Evolutionary conservation across 495 filamentous ascomycete genomes (phyloP), one percentile per base, ranked within the genome.

Genomic region (Aspergillus campestris): DNA sequence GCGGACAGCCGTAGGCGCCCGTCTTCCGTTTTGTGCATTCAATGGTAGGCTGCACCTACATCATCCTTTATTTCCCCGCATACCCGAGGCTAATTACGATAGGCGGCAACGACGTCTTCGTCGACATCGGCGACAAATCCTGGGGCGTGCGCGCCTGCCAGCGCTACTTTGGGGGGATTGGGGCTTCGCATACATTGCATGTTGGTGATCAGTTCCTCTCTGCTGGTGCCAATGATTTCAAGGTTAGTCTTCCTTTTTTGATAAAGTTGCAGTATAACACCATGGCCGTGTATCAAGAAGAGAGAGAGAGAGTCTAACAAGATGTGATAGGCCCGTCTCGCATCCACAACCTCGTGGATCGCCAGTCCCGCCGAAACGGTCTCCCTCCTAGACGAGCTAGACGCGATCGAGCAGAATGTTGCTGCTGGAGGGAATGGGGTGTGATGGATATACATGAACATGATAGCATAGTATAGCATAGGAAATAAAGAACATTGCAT

Each of bases 61-160:
- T 11, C 30, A 40, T 31, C n/a, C 7, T 31, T 33, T 27, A 6
- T n/a, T n/a, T 13, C 31, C 24, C 11, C 8, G 14, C 13, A 40
- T 15, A 31, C 34, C 37, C 15, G 13, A 9, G 40, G n/a, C n/a
- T n/a, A n/a, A n/a, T n/a, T n/a, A n/a, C n/a, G n/a, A n/a, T n/a
- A n/a, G n/a, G 89, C 15, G 90, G 91, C 7, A 90, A 94, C 45
- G 89, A 97, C 59, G 88, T 96, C 15, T 99, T 99, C 59, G 91
- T 99, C 32, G 94, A 99, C 65, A 96, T 99, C 53, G 94, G 94
- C 39, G 94, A 99, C 62, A 99, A 99, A 61, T 84, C 83, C 34
- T 91, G 87, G 82, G 94, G 94, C 47, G 94, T 99, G 15, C 70
- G 85, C 8, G 87, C 85, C 0, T 95, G 88, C 46, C 92, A 97